A percentile compares a stretch with the other conserved stretches of the same genome.
Evolutionary conservation across 1,284 basidiomycete genomes (phyloP).

Genomic region (Moniliophthora roreri): DNA sequence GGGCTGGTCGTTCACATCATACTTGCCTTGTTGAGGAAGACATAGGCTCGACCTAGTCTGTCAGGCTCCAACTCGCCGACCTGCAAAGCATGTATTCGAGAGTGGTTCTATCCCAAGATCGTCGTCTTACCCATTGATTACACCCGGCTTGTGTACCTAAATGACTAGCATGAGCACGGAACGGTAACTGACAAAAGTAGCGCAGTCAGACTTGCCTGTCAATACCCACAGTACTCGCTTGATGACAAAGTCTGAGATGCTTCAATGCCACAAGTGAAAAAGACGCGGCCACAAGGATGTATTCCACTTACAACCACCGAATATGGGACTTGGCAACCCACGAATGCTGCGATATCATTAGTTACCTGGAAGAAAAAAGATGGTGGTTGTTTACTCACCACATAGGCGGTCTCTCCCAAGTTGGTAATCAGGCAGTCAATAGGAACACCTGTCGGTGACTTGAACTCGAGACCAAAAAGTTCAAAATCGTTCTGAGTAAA

Average conservation of each 20-base stretch:
- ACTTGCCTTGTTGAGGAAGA: conserved; percentile 48
- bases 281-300: neutral
- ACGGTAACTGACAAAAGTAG: neutral
- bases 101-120: neutral
- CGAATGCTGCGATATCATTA: conserved; percentile 37
- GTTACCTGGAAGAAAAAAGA: neutral
- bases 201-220: conserved; percentile 44
- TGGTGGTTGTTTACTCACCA: conserved; percentile 32
- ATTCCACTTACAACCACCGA: conserved; percentile 55
- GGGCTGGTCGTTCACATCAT: neutral
- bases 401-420: conserved; percentile 54
- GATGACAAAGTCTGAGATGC: conserved; percentile 63
- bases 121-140: conserved; percentile 56
- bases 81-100: conserved; percentile 23
- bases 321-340: conserved; percentile 58
- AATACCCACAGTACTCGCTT: conserved; percentile 62
- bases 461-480: conserved; percentile 49
- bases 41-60: conserved; percentile 56
- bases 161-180: conserved; percentile 1
- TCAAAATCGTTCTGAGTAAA: conserved; percentile 53
- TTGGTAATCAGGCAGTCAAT: conserved; percentile 65
- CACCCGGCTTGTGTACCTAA: conserved; percentile 55
- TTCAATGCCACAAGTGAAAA: conserved; percentile 17
- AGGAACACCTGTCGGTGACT: conserved; percentile 43
- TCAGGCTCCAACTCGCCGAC: conserved; percentile 60